These are phyloP conservation scores for Lippia alba DNA, from an alignment of 305 asterid genomes.

Conservation along the genomic window DNA sequence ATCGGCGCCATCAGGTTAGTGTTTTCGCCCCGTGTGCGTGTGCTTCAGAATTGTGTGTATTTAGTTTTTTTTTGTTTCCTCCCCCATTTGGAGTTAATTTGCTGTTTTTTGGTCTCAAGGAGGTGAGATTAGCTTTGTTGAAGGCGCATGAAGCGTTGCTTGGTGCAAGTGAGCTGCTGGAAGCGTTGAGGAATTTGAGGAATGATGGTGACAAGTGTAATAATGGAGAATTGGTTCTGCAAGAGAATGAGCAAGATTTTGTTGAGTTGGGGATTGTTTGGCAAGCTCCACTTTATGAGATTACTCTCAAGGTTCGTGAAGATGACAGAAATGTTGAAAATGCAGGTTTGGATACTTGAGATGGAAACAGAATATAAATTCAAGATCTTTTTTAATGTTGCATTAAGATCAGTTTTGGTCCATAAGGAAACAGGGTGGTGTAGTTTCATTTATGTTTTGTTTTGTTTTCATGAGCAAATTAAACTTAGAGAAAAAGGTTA, in stretches of 20 bases:
- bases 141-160: conserved; percentile 75
- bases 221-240: conserved; percentile 30
- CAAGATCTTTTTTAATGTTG: too few species aligned
- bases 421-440: too few species aligned
- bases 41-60: background rate
- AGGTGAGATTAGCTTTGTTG: conserved; percentile 56
- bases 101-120: conserved; percentile 46
- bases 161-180: conserved; percentile 51
- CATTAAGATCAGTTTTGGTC: too few species aligned
- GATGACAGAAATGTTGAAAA: conserved; percentile 37
- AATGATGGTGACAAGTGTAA: conserved; percentile 42
- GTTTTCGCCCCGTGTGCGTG: conserved; percentile 23
- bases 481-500: conserved; percentile 14
- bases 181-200: conserved; percentile 56
- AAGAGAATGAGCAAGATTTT: conserved; percentile 56
- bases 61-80: background rate
- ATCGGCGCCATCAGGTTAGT: conserved; percentile 72
- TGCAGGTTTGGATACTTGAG: conserved; percentile 44
- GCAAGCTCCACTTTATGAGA: conserved; percentile 82
- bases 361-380: too few species aligned
- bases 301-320: conserved; percentile 49
- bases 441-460: background rate
- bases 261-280: conserved; percentile 77
- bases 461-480: conserved; percentile 10
- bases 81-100: background rate